Evolutionary conservation across 176 grass and related monocot species (phyloP).

Genomic region (Tuctoria greenei): DNA sequence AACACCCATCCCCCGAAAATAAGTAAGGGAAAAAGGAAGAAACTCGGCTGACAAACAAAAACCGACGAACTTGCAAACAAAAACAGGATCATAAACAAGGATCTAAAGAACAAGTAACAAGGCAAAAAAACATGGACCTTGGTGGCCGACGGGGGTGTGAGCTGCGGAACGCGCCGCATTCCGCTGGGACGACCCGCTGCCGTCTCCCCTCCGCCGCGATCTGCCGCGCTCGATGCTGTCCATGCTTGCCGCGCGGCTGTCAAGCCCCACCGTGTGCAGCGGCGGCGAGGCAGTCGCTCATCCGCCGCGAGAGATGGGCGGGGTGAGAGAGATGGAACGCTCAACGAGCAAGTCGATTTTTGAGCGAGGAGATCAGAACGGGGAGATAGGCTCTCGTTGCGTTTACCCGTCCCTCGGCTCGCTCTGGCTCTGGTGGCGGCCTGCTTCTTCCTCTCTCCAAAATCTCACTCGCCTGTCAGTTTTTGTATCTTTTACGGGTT

Average conservation of each 20-base stretch:
- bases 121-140: conserved; percentile 27
- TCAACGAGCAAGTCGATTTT: conserved; percentile 40
- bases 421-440: background rate
- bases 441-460: conserved; percentile 10
- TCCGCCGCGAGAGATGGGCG: background rate
- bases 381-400: conserved; percentile 25
- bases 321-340: conserved; percentile 3
- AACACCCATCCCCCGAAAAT: background rate
- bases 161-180: background rate
- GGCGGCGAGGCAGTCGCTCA: conserved; percentile 25
- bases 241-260: conserved; percentile 27
- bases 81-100: background rate
- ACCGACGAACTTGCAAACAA: background rate
- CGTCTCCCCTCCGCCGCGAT: conserved; percentile 47
- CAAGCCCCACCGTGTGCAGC: conserved; percentile 1
- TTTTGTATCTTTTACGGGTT: conserved; percentile 28
- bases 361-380: conserved; percentile 7
- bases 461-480: conserved; percentile 10
- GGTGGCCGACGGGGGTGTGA: conserved; percentile 14
- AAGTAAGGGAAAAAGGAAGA: background rate
- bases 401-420: conserved; percentile 18
- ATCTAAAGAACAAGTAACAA: background rate
- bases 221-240: conserved; percentile 38
- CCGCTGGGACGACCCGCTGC: conserved; percentile 27
- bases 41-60: background rate